These are phyloP conservation scores for Mesembryanthemum crystallinum DNA, from an alignment of 148 eudicot genomes.

Conservation along the genomic window DNA sequence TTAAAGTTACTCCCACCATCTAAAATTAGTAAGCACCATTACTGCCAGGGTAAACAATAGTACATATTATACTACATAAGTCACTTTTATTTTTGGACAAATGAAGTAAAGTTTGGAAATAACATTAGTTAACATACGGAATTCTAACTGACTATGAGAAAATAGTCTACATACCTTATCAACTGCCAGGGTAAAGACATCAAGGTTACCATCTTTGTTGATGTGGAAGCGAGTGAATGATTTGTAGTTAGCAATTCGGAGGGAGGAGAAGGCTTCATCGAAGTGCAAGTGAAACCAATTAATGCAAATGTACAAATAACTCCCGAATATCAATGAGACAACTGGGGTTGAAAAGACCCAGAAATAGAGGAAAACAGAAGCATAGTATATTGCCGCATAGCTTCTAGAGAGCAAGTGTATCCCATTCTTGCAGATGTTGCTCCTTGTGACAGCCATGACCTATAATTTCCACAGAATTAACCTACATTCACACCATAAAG, in stretches of 20 bases:
- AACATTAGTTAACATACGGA: not conserved
- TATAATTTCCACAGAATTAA: conserved; percentile 26
- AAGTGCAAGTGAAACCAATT: conserved; percentile 98
- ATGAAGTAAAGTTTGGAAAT: too few relatives aligned
- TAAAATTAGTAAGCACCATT: too few relatives aligned
- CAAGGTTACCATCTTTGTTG: conserved; percentile 64
- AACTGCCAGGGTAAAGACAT: conserved; percentile 94
- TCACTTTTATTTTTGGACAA: too few relatives aligned
- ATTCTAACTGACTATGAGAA: not conserved
- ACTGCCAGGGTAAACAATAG: too few relatives aligned
- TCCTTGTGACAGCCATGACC: conserved; percentile 98
- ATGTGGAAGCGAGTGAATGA: conserved; percentile 93
- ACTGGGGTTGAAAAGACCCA: conserved; percentile 99
- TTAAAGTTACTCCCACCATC: too few relatives aligned
- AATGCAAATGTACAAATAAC: conserved; percentile 88
- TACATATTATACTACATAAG: too few relatives aligned
- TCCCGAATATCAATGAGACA: conserved; percentile 91
- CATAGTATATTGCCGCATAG: conserved; percentile 77
- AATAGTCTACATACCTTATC: conserved; percentile 59
- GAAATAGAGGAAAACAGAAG: conserved; percentile 93
- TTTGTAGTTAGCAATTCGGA: conserved; percentile 95
- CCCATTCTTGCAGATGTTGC: conserved; percentile 84
- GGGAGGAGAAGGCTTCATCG: conserved; percentile 98
- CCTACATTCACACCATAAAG: not conserved
- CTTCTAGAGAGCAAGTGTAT: conserved; percentile 74